Evolutionary conservation across 306 rosid genomes (phyloP), one percentile per base, ranked within the genome.

Genomic region (Delonix regia): DNA sequence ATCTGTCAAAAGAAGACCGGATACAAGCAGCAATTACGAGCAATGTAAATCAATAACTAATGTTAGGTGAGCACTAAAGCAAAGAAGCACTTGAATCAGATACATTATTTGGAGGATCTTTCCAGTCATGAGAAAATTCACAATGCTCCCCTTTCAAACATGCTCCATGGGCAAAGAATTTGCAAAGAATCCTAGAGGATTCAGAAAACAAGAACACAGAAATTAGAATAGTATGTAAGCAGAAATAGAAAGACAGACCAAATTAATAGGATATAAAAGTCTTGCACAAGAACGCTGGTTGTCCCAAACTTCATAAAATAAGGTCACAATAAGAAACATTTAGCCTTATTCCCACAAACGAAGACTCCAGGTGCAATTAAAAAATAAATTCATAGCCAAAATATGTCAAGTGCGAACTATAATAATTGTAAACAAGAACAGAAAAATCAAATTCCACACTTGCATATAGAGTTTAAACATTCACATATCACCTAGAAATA

Each of bases 101-200:
- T 84, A 96, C 99, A 80, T 95, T 93, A 85, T 90, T 93, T 18
- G 94, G 87, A 74, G 99, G 88, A 36, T 53, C 94, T 57, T 91
- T 91, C 98, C 99, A 93, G 74, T 93, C 94, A 85, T 96, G 99
- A 33, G 99, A 91, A 89, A 83, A 96, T 82, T 96, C 97, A 38
- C 99, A 96, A 83, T 89, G 94, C 80, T 90, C 98, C 89, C 99
- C 99, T 84, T 96, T 96, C 74, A 96, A 80, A 82, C 99, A 96
- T 5, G 98, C 98, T 69, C 99, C 99, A 63, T 93, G 96, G 56
- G 97, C 91, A 85, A 87, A 96, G 89, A 93, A 96, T 89, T 96
- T 96, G 87, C 99, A 96, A 44, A 89, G 92, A 77, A 91, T 86
- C 96, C 99, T 96, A 84, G 6, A 85, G 24, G 74, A 64, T 55